Evolutionary conservation across 768 basidiomycete genomes (phyloP).

Genomic region (Hydnomerulius pinastri): DNA sequence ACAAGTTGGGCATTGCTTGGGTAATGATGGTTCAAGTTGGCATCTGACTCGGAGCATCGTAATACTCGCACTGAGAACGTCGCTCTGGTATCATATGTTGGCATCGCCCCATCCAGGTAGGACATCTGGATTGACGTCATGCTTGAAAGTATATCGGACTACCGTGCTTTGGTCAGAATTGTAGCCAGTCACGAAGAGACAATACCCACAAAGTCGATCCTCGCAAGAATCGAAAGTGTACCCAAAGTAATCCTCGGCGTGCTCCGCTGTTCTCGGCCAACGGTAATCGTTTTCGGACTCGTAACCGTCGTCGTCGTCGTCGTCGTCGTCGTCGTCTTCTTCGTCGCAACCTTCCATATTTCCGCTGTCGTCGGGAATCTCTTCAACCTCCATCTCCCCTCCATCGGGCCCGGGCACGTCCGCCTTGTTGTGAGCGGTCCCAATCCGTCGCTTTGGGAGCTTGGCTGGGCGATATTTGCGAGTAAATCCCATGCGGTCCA

Average conservation of each 20-base stretch:
- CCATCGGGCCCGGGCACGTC: too few species aligned
- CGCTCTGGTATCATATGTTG: too few species aligned
- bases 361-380: not conserved
- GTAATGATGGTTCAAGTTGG: too few species aligned
- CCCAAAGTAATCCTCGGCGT: conserved; percentile 33
- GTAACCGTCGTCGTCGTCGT: conserved; percentile 18
- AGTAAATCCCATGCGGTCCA: conserved; percentile 25
- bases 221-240: conserved; percentile 38
- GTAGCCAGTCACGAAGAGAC: not conserved
- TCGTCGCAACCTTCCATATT: conserved; percentile 2
- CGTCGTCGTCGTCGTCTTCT: conserved; percentile 16
- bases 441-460: conserved; percentile 10
- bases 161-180: not conserved
- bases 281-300: conserved; percentile 22
- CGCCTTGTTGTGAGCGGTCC: not conserved
- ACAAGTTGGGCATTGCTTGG: too few species aligned
- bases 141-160: conserved; percentile 25
- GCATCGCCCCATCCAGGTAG: conserved; percentile 18
- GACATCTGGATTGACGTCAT: conserved; percentile 14
- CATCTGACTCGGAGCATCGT: too few species aligned
- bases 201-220: conserved; percentile 36
- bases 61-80: too few species aligned
- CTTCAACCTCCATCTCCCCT: not conserved
- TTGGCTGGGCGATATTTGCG: conserved; percentile 25
- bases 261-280: conserved; percentile 35